Percentiles rank a stretch among this genome's conserved stretches.
Evolutionary conservation across 169 alveolate genomes (phyloP).

Genomic region (Plasmodium fragile): DNA sequence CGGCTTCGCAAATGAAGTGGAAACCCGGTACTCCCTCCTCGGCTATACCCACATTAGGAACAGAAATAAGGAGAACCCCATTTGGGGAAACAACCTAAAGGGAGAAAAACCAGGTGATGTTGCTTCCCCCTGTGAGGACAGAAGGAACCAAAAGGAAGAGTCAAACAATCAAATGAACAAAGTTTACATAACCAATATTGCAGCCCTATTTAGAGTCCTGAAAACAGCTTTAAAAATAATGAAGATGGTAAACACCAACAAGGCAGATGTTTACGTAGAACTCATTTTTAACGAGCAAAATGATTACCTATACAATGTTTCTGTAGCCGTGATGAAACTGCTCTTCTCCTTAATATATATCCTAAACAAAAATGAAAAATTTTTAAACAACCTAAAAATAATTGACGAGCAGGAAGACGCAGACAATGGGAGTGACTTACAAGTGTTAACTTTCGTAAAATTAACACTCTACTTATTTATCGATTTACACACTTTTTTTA

Average conservation of each 20-base stretch:
- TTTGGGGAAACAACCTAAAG: neutral
- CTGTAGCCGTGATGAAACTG: conserved; percentile 33
- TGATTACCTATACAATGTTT: conserved; percentile 12
- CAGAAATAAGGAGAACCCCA: neutral
- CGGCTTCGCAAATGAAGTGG: neutral
- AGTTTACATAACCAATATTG: conserved; percentile 41
- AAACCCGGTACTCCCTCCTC: neutral
- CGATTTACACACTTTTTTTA: conserved; percentile 49
- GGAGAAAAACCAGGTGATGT: neutral
- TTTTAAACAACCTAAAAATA: conserved; percentile 15
- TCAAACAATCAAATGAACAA: conserved; percentile 33
- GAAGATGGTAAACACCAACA: conserved; percentile 41
- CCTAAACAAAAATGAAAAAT: conserved; percentile 45
- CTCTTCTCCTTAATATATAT: conserved; percentile 39
- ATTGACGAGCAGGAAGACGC: conserved; percentile 25
- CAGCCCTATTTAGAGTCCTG: conserved; percentile 44
- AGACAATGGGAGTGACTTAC: conserved; percentile 36
- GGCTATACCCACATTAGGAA: neutral
- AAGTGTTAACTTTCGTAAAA: conserved; percentile 54
- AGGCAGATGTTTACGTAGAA: conserved; percentile 48
- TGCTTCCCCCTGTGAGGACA: neutral
- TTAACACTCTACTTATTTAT: conserved; percentile 26
- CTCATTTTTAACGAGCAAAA: conserved; percentile 20
- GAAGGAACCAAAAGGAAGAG: neutral
- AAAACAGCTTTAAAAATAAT: conserved; percentile 55